phyloP scores from a whole-genome alignment of 345 rosid species.

The Citrus mangshanensis region DNA sequence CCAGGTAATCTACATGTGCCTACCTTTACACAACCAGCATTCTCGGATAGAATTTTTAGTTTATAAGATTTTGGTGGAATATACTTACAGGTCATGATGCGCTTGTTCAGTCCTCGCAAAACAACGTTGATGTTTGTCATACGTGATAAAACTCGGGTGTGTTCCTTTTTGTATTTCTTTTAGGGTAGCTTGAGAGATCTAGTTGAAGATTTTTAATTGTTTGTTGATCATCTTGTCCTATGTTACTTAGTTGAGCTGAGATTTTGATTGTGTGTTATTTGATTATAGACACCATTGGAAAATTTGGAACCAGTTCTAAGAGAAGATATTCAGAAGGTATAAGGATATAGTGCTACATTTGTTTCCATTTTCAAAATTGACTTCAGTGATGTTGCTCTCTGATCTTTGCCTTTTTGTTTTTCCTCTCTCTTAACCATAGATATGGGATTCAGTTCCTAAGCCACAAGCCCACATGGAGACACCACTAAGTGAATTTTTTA shows the following conservation, averaged over 20 bases:
- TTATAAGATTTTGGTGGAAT: slow-evolving; percentile 19
- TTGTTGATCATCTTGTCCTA: neutral
- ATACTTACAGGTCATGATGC: slow-evolving; percentile 90
- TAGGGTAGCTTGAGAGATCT: neutral
- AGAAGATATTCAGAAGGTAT: slow-evolving; percentile 97
- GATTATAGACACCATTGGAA: slow-evolving; percentile 85
- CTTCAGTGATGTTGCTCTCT: slow-evolving; percentile 11
- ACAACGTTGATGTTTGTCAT: slow-evolving; percentile 98
- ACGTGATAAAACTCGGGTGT: slow-evolving; percentile 96
- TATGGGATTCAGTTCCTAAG: slow-evolving; percentile 97
- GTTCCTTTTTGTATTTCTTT: slow-evolving; percentile 15
- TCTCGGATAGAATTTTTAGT: slow-evolving; percentile 10
- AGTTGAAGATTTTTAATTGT: neutral
- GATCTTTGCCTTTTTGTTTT: neutral
- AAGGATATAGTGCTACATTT: slow-evolving; percentile 16
- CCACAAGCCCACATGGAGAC: slow-evolving; percentile 92
- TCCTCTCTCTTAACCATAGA: slow-evolving; percentile 45
- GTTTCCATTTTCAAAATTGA: slow-evolving; percentile 9
- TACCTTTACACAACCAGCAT: slow-evolving; percentile 14
- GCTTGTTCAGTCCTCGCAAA: slow-evolving; percentile 98
- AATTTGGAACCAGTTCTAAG: slow-evolving; percentile 89
- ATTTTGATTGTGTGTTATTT: slow-evolving; percentile 15
- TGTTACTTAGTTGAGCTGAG: neutral
- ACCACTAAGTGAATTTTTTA: slow-evolving; percentile 93
- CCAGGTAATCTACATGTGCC: slow-evolving; percentile 53